phyloP scores from a whole-genome alignment of 2,329 filamentous ascomycete species.

The Chaetothyriales sp. region DNA sequence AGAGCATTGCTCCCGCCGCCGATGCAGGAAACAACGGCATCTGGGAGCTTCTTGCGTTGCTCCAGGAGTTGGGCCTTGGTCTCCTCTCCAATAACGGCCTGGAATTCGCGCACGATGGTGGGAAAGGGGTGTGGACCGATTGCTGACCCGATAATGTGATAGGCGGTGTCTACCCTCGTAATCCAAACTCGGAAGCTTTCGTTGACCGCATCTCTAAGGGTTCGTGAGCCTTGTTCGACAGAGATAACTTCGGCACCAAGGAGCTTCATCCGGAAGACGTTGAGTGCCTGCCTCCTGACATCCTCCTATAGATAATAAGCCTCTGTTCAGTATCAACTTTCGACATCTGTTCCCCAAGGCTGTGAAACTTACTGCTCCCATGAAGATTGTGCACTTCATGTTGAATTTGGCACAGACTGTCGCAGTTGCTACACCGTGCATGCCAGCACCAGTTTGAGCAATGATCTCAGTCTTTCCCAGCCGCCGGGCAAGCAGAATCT shows the following conservation, averaged over 20 bases:
- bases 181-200: slow-evolving; percentile 93
- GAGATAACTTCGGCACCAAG: slow-evolving; percentile 84
- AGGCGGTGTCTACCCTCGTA: slow-evolving; percentile 76
- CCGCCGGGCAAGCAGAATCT: slow-evolving; percentile 70
- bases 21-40: slow-evolving; percentile 91
- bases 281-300: slow-evolving; percentile 85
- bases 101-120: slow-evolving; percentile 92
- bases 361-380: slow-evolving; percentile 49
- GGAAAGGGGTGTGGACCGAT: slow-evolving; percentile 98
- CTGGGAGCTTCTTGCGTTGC: slow-evolving; percentile 74
- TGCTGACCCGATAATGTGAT: slow-evolving; percentile 96
- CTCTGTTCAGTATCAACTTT: too few species aligned
- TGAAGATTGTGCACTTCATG: slow-evolving; percentile 95
- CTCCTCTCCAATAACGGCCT: slow-evolving; percentile 88
- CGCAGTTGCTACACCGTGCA: slow-evolving; percentile 94
- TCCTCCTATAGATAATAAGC: slow-evolving; percentile 45
- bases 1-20: slow-evolving; percentile 88
- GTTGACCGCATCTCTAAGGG: slow-evolving; percentile 78
- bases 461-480: slow-evolving; percentile 95
- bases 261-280: slow-evolving; percentile 96
- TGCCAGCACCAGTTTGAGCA: slow-evolving; percentile 90
- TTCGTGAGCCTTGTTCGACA: slow-evolving; percentile 77
- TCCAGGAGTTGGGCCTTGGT: slow-evolving; percentile 82
- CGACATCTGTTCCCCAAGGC: too few species aligned
- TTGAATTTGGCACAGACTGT: slow-evolving; percentile 97